Base-by-base conservation (phyloP, 768 basidiomycete species). In the Amanita inopinata region DNA sequence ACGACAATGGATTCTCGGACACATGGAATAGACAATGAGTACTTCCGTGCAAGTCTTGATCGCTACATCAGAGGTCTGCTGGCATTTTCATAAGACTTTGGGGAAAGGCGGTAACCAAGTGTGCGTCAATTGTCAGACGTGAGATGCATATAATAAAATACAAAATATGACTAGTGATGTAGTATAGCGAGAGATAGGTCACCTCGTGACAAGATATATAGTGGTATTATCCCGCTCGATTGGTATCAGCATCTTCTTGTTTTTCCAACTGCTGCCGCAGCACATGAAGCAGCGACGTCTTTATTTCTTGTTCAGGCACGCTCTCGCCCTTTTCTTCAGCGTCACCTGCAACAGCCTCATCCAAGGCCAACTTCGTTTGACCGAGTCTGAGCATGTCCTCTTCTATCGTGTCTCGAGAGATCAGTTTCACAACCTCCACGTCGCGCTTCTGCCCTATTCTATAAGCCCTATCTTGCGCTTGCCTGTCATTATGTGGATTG, bases 381-480 rank as follows among this genome's bases (percentile, higher is more conserved):
- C 90, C 93, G 14, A 97, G 74, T 20, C 71, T 75, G 25, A 91
- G 65, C 80, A 99, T 98, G 60, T 96, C 92, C 61, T 99, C 96
- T 64, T 97, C 93, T 46, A 97, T 94, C 1, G 90, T 92, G 2
- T 82, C 86, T 47, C 75, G 80, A 1, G 90, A 84, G 50, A 98
- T 90, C 8, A 98, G 71, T 57, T 94, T 96, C 56, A 97, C 78
- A 5, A 98, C 90, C 23, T 94, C 90, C 7, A 98, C 94, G 50
- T 94, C 82, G 38, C 82, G 78, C 57, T 87, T 90, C 61, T 96
- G 92, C 17, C 91, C 94, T 50, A 99, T 96, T 19, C 96, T 84
- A 61, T 97, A 98, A 18, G 92, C 92, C 24, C 96, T 80, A 61
- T 99, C 96, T 46, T 94, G 91, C 0, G 96, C 96, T 64, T 99